Conservation (phyloP, 768 basidiomycete species). For the Zangia roseola region DNA sequence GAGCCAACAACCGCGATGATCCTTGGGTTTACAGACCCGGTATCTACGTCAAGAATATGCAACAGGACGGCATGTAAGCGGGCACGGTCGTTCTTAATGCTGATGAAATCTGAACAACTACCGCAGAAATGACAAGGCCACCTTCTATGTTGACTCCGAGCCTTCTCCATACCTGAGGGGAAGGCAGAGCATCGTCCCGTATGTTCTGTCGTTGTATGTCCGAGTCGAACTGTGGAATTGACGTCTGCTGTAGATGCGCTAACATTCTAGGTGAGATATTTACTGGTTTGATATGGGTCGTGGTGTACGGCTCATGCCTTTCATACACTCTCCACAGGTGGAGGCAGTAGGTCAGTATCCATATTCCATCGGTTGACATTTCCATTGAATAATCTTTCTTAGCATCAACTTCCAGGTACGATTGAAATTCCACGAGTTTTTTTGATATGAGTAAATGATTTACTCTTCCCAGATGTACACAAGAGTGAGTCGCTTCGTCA, state of each 20-base stretch:
- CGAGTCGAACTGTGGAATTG: neutral
- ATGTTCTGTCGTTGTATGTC: constrained; percentile 23
- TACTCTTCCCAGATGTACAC: constrained; percentile 57
- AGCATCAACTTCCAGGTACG: constrained; percentile 67
- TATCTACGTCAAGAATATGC: constrained; percentile 72
- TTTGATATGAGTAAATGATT: neutral
- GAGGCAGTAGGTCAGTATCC: constrained; percentile 50
- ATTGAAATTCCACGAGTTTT: neutral
- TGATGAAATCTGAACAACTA: neutral
- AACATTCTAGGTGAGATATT: constrained; percentile 51
- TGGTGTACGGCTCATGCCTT: neutral
- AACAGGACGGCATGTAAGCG: constrained; percentile 62
- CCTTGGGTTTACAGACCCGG: constrained; percentile 75
- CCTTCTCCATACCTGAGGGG: constrained; percentile 59
- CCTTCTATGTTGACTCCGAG: constrained; percentile 65
- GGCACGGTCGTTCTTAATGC: neutral
- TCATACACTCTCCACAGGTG: constrained; percentile 32
- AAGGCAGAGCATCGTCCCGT: constrained; percentile 67
- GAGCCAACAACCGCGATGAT: constrained; percentile 70
- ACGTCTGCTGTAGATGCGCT: constrained; percentile 47
- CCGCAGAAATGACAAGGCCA: constrained; percentile 72
- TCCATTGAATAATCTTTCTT: constrained; percentile 6
- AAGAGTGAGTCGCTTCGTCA: constrained; percentile 35
- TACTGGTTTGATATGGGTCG: neutral
- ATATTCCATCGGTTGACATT: neutral